Evolutionary conservation across 495 filamentous ascomycete species (phyloP).

Genomic region (Friedmanniomyces endolithicus): DNA sequence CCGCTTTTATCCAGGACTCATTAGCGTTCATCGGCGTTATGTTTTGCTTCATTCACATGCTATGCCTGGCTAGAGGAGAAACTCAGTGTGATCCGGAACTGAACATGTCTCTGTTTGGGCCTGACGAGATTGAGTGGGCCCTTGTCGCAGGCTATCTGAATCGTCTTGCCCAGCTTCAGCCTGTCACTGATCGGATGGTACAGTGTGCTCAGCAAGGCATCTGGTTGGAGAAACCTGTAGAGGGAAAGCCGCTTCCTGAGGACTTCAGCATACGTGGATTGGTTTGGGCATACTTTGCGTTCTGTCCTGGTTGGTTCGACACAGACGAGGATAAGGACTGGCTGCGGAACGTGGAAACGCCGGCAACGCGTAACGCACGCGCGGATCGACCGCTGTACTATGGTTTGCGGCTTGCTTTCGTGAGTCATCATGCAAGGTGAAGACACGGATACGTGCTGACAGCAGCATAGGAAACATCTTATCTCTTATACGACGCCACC

Average conservation of each 20-base stretch:
- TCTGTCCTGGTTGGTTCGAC: slow-evolving; percentile 56
- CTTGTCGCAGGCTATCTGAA: slow-evolving; percentile 56
- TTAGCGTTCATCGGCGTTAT: slow-evolving; percentile 58
- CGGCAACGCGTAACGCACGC: slow-evolving; percentile 51
- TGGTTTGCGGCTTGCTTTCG: slow-evolving; percentile 22
- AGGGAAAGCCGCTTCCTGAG: slow-evolving; percentile 57
- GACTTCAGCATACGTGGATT: slow-evolving; percentile 73
- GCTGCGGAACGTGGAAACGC: slow-evolving; percentile 56
- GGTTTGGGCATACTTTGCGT: slow-evolving; percentile 56
- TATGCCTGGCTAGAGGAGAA: slow-evolving; percentile 41
- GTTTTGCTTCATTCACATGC: slow-evolving; percentile 52
- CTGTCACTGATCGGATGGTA: slow-evolving; percentile 35
- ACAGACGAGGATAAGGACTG: slow-evolving; percentile 62
- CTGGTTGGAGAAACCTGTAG: slow-evolving; percentile 44
- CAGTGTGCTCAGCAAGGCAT: slow-evolving; percentile 25
- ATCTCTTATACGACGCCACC: slow-evolving; percentile 2
- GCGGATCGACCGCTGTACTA: slow-evolving; percentile 67
- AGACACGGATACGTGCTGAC: not conserved
- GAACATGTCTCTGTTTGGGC: slow-evolving; percentile 14
- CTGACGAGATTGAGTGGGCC: slow-evolving; percentile 58
- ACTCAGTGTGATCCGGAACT: slow-evolving; percentile 29
- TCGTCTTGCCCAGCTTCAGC: slow-evolving; percentile 38
- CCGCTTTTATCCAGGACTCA: slow-evolving; percentile 52
- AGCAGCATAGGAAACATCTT: slow-evolving; percentile 1
- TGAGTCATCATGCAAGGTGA: not conserved